Evolutionary conservation across 306 rosid genomes (phyloP).

Genomic region (Rubus idaeus): DNA sequence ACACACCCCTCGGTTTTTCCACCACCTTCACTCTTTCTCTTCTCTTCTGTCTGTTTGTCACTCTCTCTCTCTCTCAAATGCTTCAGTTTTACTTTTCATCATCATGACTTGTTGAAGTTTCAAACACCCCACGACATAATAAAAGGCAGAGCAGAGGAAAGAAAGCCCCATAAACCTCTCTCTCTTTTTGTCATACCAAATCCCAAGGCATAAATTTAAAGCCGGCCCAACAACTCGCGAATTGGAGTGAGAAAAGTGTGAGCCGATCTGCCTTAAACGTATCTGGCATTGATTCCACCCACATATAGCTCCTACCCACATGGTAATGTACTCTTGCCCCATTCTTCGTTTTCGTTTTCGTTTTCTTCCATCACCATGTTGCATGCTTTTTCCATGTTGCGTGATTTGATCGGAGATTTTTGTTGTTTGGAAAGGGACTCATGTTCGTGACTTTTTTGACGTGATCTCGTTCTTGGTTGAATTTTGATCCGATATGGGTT

Average conservation of each 20-base stretch:
- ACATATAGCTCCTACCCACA: slow-evolving; percentile 5
- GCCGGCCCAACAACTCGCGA: slow-evolving; percentile 5
- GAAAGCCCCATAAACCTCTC: slow-evolving; percentile 10
- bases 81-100: slow-evolving; percentile 16
- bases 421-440: slow-evolving; percentile 17
- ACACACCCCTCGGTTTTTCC: slow-evolving; percentile 8
- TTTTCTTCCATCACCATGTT: slow-evolving; percentile 9
- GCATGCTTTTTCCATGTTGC: slow-evolving; percentile 7
- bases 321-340: slow-evolving; percentile 33
- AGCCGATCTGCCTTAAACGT: slow-evolving; percentile 36
- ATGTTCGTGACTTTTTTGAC: slow-evolving; percentile 8
- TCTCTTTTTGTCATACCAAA: neutral
- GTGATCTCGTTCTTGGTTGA: slow-evolving; percentile 29
- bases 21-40: neutral
- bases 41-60: neutral
- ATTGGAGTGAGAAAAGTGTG: slow-evolving; percentile 21
- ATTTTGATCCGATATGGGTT: slow-evolving; percentile 30
- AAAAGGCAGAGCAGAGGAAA: neutral
- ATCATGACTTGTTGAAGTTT: neutral
- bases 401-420: slow-evolving; percentile 12
- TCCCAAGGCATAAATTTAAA: neutral
- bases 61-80: slow-evolving; percentile 9
- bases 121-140: slow-evolving; percentile 1
- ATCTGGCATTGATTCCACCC: slow-evolving; percentile 17
- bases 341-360: slow-evolving; percentile 1